phyloP scores from a whole-genome alignment of 169 alveolate species.

The Eimeria tenella region DNA sequence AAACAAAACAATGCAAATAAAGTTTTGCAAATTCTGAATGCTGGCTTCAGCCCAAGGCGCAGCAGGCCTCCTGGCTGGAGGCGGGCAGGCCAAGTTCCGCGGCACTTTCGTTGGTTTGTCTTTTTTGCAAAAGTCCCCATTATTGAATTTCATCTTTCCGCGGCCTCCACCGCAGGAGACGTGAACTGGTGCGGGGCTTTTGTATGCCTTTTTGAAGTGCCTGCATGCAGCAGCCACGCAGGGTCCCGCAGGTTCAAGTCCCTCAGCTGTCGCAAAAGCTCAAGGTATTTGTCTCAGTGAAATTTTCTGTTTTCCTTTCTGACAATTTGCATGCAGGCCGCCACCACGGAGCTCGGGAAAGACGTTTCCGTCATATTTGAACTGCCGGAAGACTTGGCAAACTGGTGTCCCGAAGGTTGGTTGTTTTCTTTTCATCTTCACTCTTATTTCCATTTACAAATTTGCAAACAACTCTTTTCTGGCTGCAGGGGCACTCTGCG shows the following conservation, averaged over 20 bases:
- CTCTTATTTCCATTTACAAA: background rate
- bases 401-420: constrained; percentile 76
- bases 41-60: constrained; percentile 59
- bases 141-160: background rate
- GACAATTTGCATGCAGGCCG: background rate
- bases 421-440: background rate
- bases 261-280: background rate
- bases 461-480: background rate
- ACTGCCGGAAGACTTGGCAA: constrained; percentile 45
- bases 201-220: background rate
- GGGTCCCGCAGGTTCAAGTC: background rate
- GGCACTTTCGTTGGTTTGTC: constrained; percentile 15
- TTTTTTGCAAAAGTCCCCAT: background rate
- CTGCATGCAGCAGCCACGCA: background rate
- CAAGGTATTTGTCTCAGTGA: background rate
- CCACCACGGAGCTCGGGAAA: background rate
- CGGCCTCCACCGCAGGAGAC: background rate
- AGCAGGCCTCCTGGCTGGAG: constrained; percentile 72
- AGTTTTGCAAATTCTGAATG: background rate
- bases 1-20: background rate
- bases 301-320: background rate
- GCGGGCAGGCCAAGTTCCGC: constrained; percentile 56
- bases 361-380: constrained; percentile 16
- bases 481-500: constrained; percentile 70
- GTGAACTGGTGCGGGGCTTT: background rate